Percentiles rank a stretch among this genome's conserved stretches.
Evolutionary conservation across 2,329 filamentous ascomycete species (phyloP).

Genomic region (Sclerotinia nivalis): DNA sequence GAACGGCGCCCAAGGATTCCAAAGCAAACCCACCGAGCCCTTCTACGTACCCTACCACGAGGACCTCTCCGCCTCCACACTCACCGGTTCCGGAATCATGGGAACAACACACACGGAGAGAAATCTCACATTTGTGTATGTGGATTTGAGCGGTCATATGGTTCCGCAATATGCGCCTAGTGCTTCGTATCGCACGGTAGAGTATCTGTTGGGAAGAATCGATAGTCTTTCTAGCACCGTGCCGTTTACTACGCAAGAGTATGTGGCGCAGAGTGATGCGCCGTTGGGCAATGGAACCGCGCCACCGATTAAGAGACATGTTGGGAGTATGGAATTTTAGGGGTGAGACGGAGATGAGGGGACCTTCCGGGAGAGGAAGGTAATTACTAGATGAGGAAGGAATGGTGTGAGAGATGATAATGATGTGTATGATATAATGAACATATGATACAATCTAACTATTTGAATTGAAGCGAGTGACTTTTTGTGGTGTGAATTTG

Average conservation of each 20-base stretch:
- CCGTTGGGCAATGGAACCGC: conserved; percentile 1
- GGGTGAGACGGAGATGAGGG: background rate
- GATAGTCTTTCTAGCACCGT: conserved; percentile 50
- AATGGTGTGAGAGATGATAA: background rate
- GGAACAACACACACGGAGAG: conserved; percentile 73
- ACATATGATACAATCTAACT: background rate
- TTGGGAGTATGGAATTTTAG: conserved; percentile 8
- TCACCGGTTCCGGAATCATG: conserved; percentile 67
- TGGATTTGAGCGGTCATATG: conserved; percentile 58
- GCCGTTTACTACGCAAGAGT: conserved; percentile 43
- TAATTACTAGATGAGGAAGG: too few species aligned
- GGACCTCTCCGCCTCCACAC: conserved; percentile 66
- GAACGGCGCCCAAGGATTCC: conserved; percentile 61
- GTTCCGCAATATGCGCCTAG: conserved; percentile 66
- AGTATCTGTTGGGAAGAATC: conserved; percentile 73
- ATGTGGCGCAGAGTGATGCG: background rate
- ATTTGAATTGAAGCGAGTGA: background rate
- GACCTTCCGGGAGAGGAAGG: background rate
- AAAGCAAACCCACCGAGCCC: conserved; percentile 44
- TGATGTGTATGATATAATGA: background rate
- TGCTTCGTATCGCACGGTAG: conserved; percentile 69
- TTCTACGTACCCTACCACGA: conserved; percentile 54
- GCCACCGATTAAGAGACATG: conserved; percentile 1
- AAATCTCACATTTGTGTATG: conserved; percentile 58
- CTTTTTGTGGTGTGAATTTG: too few species aligned